Base-by-base conservation (phyloP, 2,329 filamentous ascomycete genomes). In the Cladophialophora yegresii region DNA sequence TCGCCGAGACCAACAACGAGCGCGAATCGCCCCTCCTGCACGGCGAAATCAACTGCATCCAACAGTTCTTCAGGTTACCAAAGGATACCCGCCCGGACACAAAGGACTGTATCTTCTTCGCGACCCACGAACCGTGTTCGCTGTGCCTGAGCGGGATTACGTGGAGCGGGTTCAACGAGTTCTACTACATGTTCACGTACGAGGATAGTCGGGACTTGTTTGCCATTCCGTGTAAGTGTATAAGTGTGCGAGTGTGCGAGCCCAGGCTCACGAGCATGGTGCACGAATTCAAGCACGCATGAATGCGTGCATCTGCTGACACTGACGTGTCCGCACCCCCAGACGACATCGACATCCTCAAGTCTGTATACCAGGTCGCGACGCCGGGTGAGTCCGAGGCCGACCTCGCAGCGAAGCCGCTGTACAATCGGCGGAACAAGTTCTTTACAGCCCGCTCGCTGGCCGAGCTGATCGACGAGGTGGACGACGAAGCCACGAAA, bases 41-140 rank as follows among this genome's bases (percentile, higher is more conserved):
- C 72, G 84, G 84, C 65, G 84, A 86, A 69, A 84, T 86, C 73
- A 84, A 85, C 73, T 86, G 84, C 77, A 85, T 86, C 73, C 83
- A 85, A 69, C 74, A 80, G 33, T 86, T 86, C 76, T 86, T 84
- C 74, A 77, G 77, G 0, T 71, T 64, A 72, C 77, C 12, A 67
- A 73, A 54, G 70, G 79, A 2, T 64, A 72, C 40, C 69, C 77
- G 81, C 0, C 80, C 80, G 0, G 73, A 73, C 43, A 75, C 79
- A 4, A 73, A 74, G 8, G 81, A 83, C 70, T 85, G 83, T 75
- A 71, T 86, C 71, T 86, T 86, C 76, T 79, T 86, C 64, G 81
- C 83, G 4, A 85, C 84, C 0, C 84, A 86, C 71, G 84, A 86
- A 74, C 84, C 84, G 1, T 86, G 84, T 76, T 84, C 81, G 50